Base-by-base conservation (phyloP, 495 filamentous ascomycete species). In the Daldinia bambusicola region DNA sequence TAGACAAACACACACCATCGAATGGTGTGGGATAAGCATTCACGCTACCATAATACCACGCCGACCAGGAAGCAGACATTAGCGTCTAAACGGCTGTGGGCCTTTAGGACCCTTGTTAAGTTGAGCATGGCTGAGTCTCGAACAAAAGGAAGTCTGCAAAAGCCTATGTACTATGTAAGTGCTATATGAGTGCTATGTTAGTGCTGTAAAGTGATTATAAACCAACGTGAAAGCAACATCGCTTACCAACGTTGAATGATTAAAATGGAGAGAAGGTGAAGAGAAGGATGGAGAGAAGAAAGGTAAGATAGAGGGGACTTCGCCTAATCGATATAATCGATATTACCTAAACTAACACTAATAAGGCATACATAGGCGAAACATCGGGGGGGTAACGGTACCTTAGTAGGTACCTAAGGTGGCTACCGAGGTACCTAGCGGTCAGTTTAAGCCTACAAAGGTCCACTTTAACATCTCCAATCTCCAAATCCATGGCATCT, bases 351-450 rank as follows among this genome's bases (percentile, higher is more conserved):
- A 48, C 43, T 66, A 62, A 31, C 57, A 40, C 64, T 30, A 72
- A 67, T 53, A 36, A 67, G 63, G 69, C 45, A 37, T 34, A 63
- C 43, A 67, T 71, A 71, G 63, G 63, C 69, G 69, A 71, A 63
- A 43, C 62, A 45, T 62, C 52, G 43, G 62, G 57, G 20, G n/a
- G n/a, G n/a, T 45, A 66, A 20, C 32, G 56, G 57, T 66, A 16
- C n/a, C n/a, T 3, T 1, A 3, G 26, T 26, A 26, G 26, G 26
- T 26, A 26, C 26, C 26, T 26, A n/a, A n/a, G n/a, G n/a, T n/a
- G n/a, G n/a, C n/a, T n/a, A n/a, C n/a, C n/a, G n/a, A n/a, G n/a
- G n/a, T n/a, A n/a, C n/a, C n/a, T n/a, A n/a, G n/a, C n/a, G n/a
- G n/a, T n/a, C n/a, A n/a, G n/a, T n/a, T n/a, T n/a, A n/a, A n/a